Evolutionary conservation across 2,329 filamentous ascomycete genomes (phyloP).

Genomic region (Ophiostoma quercus): DNA sequence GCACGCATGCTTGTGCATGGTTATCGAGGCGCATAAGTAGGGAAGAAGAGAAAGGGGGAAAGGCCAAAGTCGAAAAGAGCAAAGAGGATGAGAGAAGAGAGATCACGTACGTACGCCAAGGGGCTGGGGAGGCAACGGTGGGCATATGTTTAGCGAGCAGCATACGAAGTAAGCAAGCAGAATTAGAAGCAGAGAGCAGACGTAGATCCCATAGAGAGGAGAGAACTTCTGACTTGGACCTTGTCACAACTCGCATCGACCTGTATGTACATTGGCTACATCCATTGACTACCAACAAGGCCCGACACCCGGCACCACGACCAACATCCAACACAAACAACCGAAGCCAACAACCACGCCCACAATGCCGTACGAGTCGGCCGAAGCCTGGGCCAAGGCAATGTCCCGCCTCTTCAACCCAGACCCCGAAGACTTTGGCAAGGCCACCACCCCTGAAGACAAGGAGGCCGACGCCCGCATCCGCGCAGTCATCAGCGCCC

Average conservation of each 20-base stretch:
- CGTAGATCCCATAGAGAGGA: background rate
- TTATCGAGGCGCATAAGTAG: too few species aligned
- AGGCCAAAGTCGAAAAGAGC: background rate
- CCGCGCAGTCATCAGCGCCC: conserved; percentile 49
- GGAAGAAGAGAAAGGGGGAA: too few species aligned
- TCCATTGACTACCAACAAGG: background rate
- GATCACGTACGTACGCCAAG: background rate
- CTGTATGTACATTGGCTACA: background rate
- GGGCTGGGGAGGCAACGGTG: background rate
- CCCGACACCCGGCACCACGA: background rate
- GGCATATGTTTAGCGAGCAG: background rate
- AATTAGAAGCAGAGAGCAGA: background rate
- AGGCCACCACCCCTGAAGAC: background rate
- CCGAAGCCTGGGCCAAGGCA: conserved; percentile 54
- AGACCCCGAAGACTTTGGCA: conserved; percentile 2
- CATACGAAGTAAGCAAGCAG: background rate
- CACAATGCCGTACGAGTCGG: conserved; percentile 61
- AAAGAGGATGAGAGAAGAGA: background rate
- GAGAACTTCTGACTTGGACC: background rate
- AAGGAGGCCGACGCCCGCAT: conserved; percentile 14
- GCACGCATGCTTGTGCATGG: background rate
- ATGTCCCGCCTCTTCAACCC: conserved; percentile 21
- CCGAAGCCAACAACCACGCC: background rate
- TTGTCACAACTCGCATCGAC: background rate
- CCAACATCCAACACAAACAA: background rate